Evolutionary conservation across 352 stramenopile genomes (phyloP).

Genomic region (Globisporangium lucens): DNA sequence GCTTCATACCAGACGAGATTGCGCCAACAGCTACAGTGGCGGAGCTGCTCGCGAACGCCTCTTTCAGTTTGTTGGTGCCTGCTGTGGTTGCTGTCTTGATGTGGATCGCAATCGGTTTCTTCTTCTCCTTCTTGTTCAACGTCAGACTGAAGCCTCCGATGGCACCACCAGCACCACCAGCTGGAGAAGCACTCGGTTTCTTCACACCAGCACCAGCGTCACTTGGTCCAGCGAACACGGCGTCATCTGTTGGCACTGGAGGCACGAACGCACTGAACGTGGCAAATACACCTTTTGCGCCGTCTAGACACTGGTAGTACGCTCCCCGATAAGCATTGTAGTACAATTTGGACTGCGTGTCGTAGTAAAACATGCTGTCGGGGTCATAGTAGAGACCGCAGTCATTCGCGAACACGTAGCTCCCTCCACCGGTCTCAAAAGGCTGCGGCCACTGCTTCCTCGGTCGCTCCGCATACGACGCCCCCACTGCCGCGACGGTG

Average conservation of each 20-base stretch:
- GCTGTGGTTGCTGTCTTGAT: constrained; percentile 33
- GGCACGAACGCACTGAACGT: constrained; percentile 52
- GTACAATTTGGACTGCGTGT: constrained; percentile 70
- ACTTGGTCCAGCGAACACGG: constrained; percentile 20
- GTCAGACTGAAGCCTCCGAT: constrained; percentile 24
- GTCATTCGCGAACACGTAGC: constrained; percentile 68
- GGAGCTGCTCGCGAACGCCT: background rate
- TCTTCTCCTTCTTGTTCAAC: constrained; percentile 62
- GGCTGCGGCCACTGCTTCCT: constrained; percentile 75
- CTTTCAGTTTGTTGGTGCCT: constrained; percentile 11
- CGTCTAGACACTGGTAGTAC: constrained; percentile 54
- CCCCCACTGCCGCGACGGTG: constrained; percentile 50
- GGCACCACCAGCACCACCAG: background rate
- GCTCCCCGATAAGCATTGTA: constrained; percentile 63
- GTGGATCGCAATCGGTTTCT: constrained; percentile 66
- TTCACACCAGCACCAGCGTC: background rate
- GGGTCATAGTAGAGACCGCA: constrained; percentile 74
- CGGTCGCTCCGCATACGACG: constrained; percentile 48
- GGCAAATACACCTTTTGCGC: constrained; percentile 17
- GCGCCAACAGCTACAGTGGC: constrained; percentile 14
- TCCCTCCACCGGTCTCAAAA: constrained; percentile 76
- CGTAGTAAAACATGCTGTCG: constrained; percentile 86
- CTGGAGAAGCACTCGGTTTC: background rate
- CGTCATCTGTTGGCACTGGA: constrained; percentile 46
- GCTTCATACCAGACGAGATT: constrained; percentile 34